Percentiles rank a stretch among this genome's conserved stretches.
Evolutionary conservation across 495 filamentous ascomycete species (phyloP).

Genomic region (Talaromyces liani): DNA sequence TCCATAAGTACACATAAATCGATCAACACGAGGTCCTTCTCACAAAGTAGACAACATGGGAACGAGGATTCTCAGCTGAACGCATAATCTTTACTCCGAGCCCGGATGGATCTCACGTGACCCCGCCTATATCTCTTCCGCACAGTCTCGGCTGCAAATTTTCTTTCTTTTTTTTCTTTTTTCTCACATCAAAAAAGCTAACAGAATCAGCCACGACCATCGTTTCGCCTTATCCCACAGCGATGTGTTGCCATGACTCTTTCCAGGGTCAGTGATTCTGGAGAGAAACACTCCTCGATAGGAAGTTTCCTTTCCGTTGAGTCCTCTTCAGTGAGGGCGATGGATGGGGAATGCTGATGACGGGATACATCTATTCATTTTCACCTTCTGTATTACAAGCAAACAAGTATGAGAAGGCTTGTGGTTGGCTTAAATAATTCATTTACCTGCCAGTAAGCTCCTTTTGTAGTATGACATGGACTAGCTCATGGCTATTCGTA

Average conservation of each 20-base stretch:
- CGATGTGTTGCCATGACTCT: constrained; percentile 56
- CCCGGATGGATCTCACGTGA: not conserved
- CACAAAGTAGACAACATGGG: not conserved
- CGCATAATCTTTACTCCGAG: constrained; percentile 2
- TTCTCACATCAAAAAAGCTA: constrained; percentile 45
- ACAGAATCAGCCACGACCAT: constrained; percentile 61
- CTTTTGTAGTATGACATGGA: not conserved
- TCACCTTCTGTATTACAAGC: not conserved
- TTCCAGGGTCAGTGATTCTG: constrained; percentile 44
- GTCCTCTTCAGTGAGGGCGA: constrained; percentile 60
- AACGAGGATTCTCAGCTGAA: not conserved
- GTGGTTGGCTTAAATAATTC: constrained; percentile 2
- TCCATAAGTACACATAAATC: not conserved
- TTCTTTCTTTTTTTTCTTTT: constrained; percentile 26
- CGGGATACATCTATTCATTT: constrained; percentile 44
- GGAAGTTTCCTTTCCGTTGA: constrained; percentile 56
- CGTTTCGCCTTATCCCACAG: constrained; percentile 46
- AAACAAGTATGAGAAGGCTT: not conserved
- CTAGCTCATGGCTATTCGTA: not conserved
- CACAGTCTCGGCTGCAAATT: not conserved
- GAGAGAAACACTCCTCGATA: constrained; percentile 54
- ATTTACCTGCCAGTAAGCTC: not conserved
- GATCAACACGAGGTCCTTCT: not conserved
- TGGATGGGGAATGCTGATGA: constrained; percentile 61
- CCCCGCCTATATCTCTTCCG: constrained; percentile 7